phyloP scores from a whole-genome alignment of 192 early-diverging fungal genomes.

The Linnemannia hyalina region DNA sequence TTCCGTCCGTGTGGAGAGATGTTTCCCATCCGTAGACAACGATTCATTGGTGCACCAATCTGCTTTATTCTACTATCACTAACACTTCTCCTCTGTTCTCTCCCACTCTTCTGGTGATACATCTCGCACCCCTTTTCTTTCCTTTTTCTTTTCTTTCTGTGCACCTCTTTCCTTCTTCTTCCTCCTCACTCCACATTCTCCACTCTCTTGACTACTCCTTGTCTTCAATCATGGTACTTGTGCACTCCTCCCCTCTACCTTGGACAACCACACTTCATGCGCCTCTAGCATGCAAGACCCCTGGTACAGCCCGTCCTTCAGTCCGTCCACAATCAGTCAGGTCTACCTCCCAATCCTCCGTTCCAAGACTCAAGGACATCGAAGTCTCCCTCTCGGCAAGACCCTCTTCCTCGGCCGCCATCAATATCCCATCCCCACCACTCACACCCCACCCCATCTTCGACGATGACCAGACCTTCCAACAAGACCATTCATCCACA shows the following conservation, averaged over 20 bases:
- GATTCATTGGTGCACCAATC: too few species aligned
- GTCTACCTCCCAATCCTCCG: constrained; percentile 36
- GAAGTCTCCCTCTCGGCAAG: background rate
- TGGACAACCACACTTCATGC: constrained; percentile 10
- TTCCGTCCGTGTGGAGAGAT: too few species aligned
- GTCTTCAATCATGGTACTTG: constrained; percentile 12
- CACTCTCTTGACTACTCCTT: background rate
- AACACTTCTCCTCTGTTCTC: background rate
- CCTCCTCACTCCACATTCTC: background rate
- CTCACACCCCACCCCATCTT: constrained; percentile 10
- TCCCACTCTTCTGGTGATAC: background rate
- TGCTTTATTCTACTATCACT: too few species aligned
- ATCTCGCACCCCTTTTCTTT: background rate
- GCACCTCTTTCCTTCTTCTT: background rate
- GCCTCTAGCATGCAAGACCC: constrained; percentile 28
- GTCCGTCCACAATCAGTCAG: constrained; percentile 17
- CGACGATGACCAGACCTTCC: background rate
- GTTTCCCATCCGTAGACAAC: too few species aligned
- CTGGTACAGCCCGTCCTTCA: background rate
- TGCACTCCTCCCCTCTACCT: constrained; percentile 5
- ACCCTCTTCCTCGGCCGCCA: constrained; percentile 5
- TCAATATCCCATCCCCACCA: constrained; percentile 43
- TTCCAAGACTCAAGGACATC: constrained; percentile 7
- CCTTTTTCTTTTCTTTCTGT: background rate
- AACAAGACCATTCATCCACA: background rate